Base-by-base conservation (phyloP, 371 early-diverging fungal genomes). In the Funneliformis caledonium region DNA sequence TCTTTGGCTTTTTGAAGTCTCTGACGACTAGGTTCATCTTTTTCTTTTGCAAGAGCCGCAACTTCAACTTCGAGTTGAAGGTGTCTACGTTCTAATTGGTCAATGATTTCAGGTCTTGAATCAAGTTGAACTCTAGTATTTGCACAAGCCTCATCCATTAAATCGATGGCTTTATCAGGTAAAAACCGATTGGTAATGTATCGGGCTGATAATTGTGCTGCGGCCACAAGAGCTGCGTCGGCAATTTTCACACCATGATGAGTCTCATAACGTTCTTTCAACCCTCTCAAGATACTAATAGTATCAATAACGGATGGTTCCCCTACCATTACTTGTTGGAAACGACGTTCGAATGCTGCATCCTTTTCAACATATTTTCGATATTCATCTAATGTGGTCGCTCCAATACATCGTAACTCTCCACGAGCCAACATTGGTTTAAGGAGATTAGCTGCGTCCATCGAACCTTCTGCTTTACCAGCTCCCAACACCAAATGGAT, bases 401-500 rank as follows among this genome's bases (percentile, higher is more conserved):
- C 96, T 64, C 97, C 97, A 85, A 95, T 95, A 83, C 95, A 95
- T 26, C 93, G 92, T 45, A 97, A 89, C 77, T 91, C 89, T 45
- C 96, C 97, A 81, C 94, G 89, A 4, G 97, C 96, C 77, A 97
- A 84, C 88, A 94, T 94, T 26, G 97, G 97, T 83, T 93, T 97
- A 62, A 99, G 86, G 80, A 99, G 84, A 84, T 99, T 98, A 65
- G 97, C 98, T 4, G 97, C 96, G 84, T 97, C 96, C 94, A 97
- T 95, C 47, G 94, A 89, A 2, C 97, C 97, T 70, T 96, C 96
- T 9, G 92, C 89, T 84, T 97, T 96, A 19, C 98, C 96, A 65
- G 97, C 96, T 5, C 97, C 97, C 33, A 96, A 88, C 6, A 98
- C 94, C 45, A 96, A 93, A 83, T 99, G 99, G 56, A 99, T 94